Evolutionary conservation across 495 filamentous ascomycete species (phyloP), one percentile per base, ranked within the genome.

Genomic region (Neurospora sp.): DNA sequence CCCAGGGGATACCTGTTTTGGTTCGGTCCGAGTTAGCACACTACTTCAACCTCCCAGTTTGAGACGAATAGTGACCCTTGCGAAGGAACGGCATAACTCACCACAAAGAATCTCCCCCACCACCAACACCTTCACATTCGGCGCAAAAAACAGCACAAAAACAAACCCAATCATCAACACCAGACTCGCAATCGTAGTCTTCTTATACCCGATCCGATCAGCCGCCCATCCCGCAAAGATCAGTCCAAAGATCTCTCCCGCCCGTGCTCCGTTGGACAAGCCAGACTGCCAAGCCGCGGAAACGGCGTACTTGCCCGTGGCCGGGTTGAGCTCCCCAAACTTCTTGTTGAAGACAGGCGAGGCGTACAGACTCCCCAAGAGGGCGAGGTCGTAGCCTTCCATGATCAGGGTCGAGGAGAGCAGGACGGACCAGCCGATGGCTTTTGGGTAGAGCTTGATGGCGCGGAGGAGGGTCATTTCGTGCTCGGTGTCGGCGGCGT

Each of bases 1-100:
- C 91, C 89, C 89, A 91, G 10, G 90, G 90, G 71, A 93, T 85
- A 66, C 90, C 89, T 76, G 84, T 85, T 31, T 76, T 8, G 35
- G n/a, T n/a, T 20, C 27, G 31, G 68, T 88, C 59, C 42, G 72
- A 46, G 69, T 40, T 16, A 68, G 37, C 39, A 68, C 6, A 27
- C 66, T 22, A 2, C 16, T 3, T 48, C 14, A 7, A 48, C 44
- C 8, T 20, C 10, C 8, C 18, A 10, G 40, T 42, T 14, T 16
- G 27, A 31, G 3, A 31, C 27, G 27, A 31, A 31, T 3, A 75
- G 73, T 41, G 18, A 69, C 35, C 12, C 16, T 42, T 18, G 14
- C 7, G 6, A 22, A 27, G 69, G 20, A 31, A 40, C 11, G 38
- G 61, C 11, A 12, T 27, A 59, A 75, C 77, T 73, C 38, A 80